Conservation (phyloP, 2,329 filamentous ascomycete species). For the Epichloe aotearoae region DNA sequence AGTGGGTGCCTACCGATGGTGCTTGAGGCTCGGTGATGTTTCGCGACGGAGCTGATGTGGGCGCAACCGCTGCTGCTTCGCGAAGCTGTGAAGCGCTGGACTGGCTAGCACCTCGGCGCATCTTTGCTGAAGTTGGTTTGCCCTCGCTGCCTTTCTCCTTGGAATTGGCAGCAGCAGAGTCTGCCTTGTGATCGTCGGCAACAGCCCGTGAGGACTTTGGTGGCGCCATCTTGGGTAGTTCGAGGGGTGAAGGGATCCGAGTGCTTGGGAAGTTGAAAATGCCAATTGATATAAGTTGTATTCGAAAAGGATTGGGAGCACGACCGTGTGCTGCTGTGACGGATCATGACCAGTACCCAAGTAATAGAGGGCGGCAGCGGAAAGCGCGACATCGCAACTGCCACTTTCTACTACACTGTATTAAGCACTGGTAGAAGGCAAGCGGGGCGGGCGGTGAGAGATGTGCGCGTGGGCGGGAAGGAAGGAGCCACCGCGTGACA, state of each 20-base stretch:
- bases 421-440: not conserved
- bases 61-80: slow-evolving; percentile 20
- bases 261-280: not conserved
- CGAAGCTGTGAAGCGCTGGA: slow-evolving; percentile 30
- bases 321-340: not conserved
- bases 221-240: slow-evolving; percentile 25
- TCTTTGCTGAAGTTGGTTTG: slow-evolving; percentile 35
- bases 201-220: slow-evolving; percentile 30
- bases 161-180: slow-evolving; percentile 18
- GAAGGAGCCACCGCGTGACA: not conserved
- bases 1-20: slow-evolving; percentile 19
- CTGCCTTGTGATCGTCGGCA: slow-evolving; percentile 33
- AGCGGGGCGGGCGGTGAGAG: not conserved
- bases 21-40: slow-evolving; percentile 17
- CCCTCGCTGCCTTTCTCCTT: slow-evolving; percentile 31
- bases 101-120: slow-evolving; percentile 41
- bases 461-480: not conserved
- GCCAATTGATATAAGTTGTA: not conserved
- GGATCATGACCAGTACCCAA: not conserved
- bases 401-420: not conserved
- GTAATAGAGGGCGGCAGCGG: not conserved
- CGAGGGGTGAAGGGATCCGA: not conserved
- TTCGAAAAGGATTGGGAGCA: not conserved
- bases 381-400: not conserved
- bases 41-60: slow-evolving; percentile 19